Evolutionary conservation across 352 stramenopile genomes (phyloP).

Genomic region (Phytopythium montanum): DNA sequence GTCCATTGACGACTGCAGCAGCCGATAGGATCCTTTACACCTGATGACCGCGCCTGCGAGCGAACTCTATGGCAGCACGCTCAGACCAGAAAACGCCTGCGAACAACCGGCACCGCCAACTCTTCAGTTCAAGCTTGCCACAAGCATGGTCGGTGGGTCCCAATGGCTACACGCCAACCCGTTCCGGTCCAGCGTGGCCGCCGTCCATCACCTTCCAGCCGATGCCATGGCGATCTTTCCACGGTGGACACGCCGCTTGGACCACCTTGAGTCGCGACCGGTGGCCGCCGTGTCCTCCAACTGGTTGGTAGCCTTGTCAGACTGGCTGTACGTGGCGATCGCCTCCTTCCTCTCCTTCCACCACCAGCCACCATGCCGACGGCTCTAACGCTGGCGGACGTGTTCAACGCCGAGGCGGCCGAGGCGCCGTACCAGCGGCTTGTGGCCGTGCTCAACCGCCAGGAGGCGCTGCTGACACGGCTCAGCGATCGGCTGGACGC

Average conservation of each 20-base stretch:
- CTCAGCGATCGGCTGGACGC: conserved; percentile 25
- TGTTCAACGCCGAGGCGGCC: conserved; percentile 52
- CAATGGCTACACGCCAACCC: too few relatives aligned
- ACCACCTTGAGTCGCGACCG: not conserved
- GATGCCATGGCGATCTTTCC: not conserved
- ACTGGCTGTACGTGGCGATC: not conserved
- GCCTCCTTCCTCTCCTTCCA: not conserved
- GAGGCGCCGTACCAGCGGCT: conserved; percentile 51
- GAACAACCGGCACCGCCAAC: too few relatives aligned
- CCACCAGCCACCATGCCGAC: not conserved
- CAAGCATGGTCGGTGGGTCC: too few relatives aligned
- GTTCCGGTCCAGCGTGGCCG: too few relatives aligned
- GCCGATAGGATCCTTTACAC: too few relatives aligned
- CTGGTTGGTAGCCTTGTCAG: too few relatives aligned
- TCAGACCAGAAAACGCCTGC: too few relatives aligned
- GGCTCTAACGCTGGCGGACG: conserved; percentile 29
- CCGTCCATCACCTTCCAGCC: too few relatives aligned
- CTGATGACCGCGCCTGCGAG: too few relatives aligned
- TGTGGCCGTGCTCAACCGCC: conserved; percentile 59
- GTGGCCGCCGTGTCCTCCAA: not conserved
- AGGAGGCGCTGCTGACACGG: conserved; percentile 33
- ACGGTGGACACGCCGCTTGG: not conserved
- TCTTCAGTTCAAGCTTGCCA: too few relatives aligned
- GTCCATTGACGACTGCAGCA: too few relatives aligned
- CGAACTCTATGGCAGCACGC: too few relatives aligned